Conservation (phyloP, 2,329 filamentous ascomycete species). For the Exophiala sp. region DNA sequence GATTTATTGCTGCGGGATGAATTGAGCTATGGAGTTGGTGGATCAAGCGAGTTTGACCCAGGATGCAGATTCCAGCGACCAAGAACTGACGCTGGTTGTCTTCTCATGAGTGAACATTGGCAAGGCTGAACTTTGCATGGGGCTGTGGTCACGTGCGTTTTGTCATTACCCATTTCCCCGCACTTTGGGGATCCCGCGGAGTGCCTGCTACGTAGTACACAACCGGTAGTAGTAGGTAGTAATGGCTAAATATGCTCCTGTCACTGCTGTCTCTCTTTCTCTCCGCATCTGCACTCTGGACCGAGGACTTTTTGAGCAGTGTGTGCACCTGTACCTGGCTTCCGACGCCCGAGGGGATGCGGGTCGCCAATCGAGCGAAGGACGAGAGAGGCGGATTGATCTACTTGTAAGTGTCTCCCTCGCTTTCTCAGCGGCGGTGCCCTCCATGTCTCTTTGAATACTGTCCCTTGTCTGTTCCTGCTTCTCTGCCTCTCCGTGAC, state of each 20-base stretch:
- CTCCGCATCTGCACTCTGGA: conserved; percentile 3
- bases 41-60: not conserved
- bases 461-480: not conserved
- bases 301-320: conserved; percentile 5
- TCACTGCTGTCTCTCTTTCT: not conserved
- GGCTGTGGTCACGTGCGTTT: too few relatives aligned
- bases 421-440: not conserved
- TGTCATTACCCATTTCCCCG: conserved; percentile 1
- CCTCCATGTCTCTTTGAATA: not conserved
- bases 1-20: not conserved
- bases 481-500: not conserved
- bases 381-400: too few relatives aligned
- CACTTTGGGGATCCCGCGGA: too few relatives aligned
- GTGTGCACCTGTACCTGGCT: too few relatives aligned
- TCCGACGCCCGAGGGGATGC: too few relatives aligned
- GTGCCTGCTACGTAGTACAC: too few relatives aligned
- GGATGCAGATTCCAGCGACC: not conserved
- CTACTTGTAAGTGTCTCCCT: too few relatives aligned
- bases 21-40: not conserved
- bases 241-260: too few relatives aligned
- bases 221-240: too few relatives aligned
- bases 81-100: not conserved
- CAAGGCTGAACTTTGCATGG: too few relatives aligned
- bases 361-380: too few relatives aligned
- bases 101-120: not conserved